Evolutionary conservation across 257 asterid genomes (phyloP), one percentile per base, ranked within the genome.

Genomic region (Eucommia ulmoides): DNA sequence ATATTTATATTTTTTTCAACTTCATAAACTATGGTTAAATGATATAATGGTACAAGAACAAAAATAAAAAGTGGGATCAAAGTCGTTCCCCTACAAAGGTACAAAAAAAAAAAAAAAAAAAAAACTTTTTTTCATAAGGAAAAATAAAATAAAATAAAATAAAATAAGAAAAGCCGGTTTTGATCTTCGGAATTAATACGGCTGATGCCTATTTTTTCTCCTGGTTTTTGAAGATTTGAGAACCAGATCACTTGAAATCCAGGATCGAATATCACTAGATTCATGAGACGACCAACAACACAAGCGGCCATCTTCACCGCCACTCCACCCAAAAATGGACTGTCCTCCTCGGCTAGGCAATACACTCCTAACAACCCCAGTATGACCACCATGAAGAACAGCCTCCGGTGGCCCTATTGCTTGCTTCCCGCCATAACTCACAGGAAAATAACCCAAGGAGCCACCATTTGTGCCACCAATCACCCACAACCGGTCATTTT

Each of bases 291-390:
- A 62, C 96, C 98, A 91, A 60, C 93, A 80, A 65, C 93, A 85
- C 48, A 88, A 52, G 22, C 97, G 93, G 22, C 97, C 95, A 64
- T 91, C 98, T 68, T 91, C 94, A 12, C 94, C 92, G 0, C 98
- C 98, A 0, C 84, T 78, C 96, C 98, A 91, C 33, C 96, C 92
- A 33, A 78, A 85, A 22, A 80, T 69, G 20, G 79, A 79, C 20
- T 41, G 67, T 26, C 63, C 66, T 24, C 64, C 22, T 23, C 83
- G 66, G 78, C 77, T 24, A 7, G 95, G 84, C 65, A 83, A 64
- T 16, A 89, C 78, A 35, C 80, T 78, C 67, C 98, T 77, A 2
- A 91, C 63, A 3, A 82, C 58, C n/a, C 92, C 80, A 5, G 79
- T 69, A 46, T 91, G 98, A 19, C 96, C 94, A 6, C 92, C 92